Evolutionary conservation across 2,329 filamentous ascomycete genomes (phyloP), one percentile per base, ranked within the genome.

Genomic region (Corniculantispora saksenae): DNA sequence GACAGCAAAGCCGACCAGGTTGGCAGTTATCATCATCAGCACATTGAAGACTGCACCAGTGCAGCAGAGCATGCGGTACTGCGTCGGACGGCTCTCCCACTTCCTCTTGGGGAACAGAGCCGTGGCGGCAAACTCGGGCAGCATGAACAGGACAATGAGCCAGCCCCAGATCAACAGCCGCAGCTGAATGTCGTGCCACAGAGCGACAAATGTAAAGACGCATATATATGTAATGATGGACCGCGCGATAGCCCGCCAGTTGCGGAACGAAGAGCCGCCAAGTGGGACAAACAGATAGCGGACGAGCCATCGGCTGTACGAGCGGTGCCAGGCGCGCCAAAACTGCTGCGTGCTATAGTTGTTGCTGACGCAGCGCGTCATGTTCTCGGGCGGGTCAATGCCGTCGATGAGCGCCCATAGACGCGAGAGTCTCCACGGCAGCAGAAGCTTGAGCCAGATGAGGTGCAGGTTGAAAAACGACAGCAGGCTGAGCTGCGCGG

Each of bases 401-500:
- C 92, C 92, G 75, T 99, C 95, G 19, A 94, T 75, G 4, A 99
- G 85, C 0, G 92, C 85, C 95, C 95, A 99, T n/a, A 99, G 87
- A 5, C 96, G 91, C 86, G 98, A 98, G 76, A 98, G 90, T n/a
- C 95, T 91, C 94, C 94, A 99, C 1, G 95, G 95, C 9, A 99
- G 87, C 5, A 99, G 88, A 1, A 99, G 88, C 77, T 99, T 99
- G 55, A 99, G 85, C 96, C 96, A 99, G 76, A 99, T 96, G 74
- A 97, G 88, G 79, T 97, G 92, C 15, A 99, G 88, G 78, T 97
- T 97, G 83, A 98, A 96, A 81, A 91, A 97, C 45, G 93, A 95
- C 15, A 99, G 85, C 81, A 99, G 89, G 73, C 88, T 91, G 51
- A 99, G 87, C 76, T 99, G 93, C 53, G 91, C 89, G 0, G 95